Evolutionary conservation across 2,329 filamentous ascomycete species (phyloP).

Genomic region (Xylaria polymorpha): DNA sequence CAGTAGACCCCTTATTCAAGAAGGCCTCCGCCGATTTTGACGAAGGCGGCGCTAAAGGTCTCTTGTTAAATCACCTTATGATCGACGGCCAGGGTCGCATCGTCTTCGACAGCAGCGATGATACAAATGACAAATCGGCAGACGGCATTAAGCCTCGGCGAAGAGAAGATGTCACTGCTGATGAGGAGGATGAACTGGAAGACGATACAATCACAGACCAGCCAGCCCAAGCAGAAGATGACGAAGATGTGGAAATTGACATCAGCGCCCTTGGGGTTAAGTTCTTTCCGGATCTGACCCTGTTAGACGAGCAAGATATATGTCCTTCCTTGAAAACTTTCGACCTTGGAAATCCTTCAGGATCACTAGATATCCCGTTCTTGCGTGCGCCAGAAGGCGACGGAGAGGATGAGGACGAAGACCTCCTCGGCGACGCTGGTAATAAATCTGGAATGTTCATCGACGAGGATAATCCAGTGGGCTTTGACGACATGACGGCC

Average conservation of each 20-base stretch:
- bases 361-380: conserved; percentile 89
- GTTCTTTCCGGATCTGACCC: conserved; percentile 85
- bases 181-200: conserved; percentile 55
- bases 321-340: conserved; percentile 96
- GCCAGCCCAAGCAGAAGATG: conserved; percentile 58
- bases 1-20: conserved; percentile 98
- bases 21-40: conserved; percentile 99
- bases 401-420: conserved; percentile 70
- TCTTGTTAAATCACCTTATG: conserved; percentile 94
- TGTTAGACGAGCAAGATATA: conserved; percentile 86
- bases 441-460: conserved; percentile 85
- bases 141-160: conserved; percentile 54
- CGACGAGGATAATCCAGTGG: conserved; percentile 85
- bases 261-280: conserved; percentile 77
- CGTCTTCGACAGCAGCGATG: conserved; percentile 98
- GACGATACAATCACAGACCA: conserved; percentile 55
- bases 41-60: conserved; percentile 94
- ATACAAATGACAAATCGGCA: conserved; percentile 67
- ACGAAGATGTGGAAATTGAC: conserved; percentile 80
- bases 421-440: conserved; percentile 62
- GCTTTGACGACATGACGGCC: conserved; percentile 82
- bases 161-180: conserved; percentile 51
- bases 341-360: conserved; percentile 86
- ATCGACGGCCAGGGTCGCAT: conserved; percentile 93
- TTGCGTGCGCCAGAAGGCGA: conserved; percentile 88